Evolutionary conservation across 345 rosid genomes (phyloP), one percentile per base, ranked within the genome.

Genomic region (Syzygium aromaticum): DNA sequence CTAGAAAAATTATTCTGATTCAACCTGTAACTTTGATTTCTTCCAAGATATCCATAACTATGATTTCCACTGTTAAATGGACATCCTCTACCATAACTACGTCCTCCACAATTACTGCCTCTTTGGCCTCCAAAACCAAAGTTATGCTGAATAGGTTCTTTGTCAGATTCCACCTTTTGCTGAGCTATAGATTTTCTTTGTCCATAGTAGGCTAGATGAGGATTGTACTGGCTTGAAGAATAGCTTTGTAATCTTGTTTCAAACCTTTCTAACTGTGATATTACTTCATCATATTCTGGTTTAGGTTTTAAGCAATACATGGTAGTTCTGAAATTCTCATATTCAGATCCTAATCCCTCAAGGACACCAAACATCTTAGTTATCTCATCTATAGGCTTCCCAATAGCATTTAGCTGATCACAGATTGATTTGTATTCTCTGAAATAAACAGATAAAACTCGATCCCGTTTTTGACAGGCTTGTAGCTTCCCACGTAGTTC

Each of bases 21-120:
- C 7, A 4, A 0, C 21, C 1, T 54, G 11, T 21, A 54, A 0
- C 25, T 21, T 0, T 7, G 0, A 21, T 54, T 3, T 54, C 10
- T 54, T 54, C 57, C 0, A 54, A 0, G 23, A 8, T 54, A 54
- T 54, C 4, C 1, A 3, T 54, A 54, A 1, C 25, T 3, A 21
- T 23, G 11, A 54, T 2, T 3, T 54, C 25, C 7, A 54, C 21
- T 54, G 8, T 54, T 9, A 54, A 54, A 21, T 33, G 1, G 8
- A 6, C 11, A 1, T 54, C 25, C 0, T 54, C 25, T 54, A 7
- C 57, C 25, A 54, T 54, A 54, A 21, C 0, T 54, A 21, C 0
- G 0, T 54, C 57, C 1, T 54, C 4, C 0, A 1, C 0, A 1
- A 3, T 10, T 54, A 54, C 4, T 21, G 8, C 1, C 11, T 21